Base-by-base conservation (phyloP, 1,284 basidiomycete genomes). In the Sporisorium iseilematis-ciliati region DNA sequence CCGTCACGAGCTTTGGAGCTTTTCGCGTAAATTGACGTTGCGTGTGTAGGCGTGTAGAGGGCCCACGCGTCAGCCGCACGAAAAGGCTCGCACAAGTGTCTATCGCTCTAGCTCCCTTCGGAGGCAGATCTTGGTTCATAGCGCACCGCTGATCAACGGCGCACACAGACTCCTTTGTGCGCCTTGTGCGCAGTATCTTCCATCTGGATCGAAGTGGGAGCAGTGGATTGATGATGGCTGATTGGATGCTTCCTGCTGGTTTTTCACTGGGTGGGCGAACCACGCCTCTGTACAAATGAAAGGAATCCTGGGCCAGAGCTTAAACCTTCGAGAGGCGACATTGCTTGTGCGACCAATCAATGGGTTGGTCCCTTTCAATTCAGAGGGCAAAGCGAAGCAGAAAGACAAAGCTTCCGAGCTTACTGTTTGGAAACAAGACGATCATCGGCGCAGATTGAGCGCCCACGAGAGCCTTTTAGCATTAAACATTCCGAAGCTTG, bases 31-130 rank as follows among this genome's bases (percentile, higher is more conserved):
- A 71, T 65, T 35, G 58, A 65, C 68, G 26, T 31, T n/a, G 48
- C 48, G 48, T 35, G 48, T 45, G 33, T n/a, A n/a, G 50, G 12
- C 35, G 60, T 68, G 59, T 52, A 41, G 31, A 25, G 11, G 46
- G 26, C 20, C 49, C 54, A 71, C 68, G 68, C 68, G 68, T 71
- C 63, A 71, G 46, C 51, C 68, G 68, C 60, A 59, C 68, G 68
- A 65, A 71, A 71, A 61, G 58, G 45, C n/a, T 33, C 40, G 25
- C 14, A 12, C 31, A 6, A 21, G 16, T 6, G 14, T 25, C 8
- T 42, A 21, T 46, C 46, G n/a, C 35, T 8, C 18, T 26, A 29
- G n/a, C 26, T 3, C 25, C 16, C 11, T 20, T 8, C 25, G 29
- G 14, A 33, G 33, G 33, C 26, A 26, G 18, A n/a, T n/a, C 29